phyloP scores from a whole-genome alignment of 495 filamentous ascomycete genomes.

The Aspergillus kassunensis region DNA sequence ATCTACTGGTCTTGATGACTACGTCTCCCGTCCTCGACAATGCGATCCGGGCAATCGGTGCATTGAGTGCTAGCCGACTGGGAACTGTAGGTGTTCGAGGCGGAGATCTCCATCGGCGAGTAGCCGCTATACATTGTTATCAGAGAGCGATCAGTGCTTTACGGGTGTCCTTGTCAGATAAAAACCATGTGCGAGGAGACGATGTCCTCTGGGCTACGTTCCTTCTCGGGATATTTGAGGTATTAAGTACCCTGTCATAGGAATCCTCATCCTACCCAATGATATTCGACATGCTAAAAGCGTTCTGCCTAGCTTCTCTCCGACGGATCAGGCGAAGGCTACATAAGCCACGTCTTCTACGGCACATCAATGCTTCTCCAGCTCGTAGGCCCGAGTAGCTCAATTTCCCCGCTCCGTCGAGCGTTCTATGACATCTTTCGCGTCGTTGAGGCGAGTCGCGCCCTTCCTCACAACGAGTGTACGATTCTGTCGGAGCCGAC shows the following conservation, averaged over 20 bases:
- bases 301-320: neutral
- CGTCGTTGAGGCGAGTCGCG: neutral
- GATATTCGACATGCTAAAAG: neutral
- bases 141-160: neutral
- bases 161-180: neutral
- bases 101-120: neutral
- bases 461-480: neutral
- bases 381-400: neutral
- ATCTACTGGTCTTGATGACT: neutral
- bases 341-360: neutral
- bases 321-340: neutral
- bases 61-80: neutral
- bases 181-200: neutral
- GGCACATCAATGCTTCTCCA: neutral
- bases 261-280: neutral
- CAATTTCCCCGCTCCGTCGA: neutral
- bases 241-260: neutral
- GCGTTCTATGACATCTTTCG: neutral
- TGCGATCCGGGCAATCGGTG: neutral
- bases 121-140: neutral
- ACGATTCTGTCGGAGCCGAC: neutral
- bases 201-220: neutral
- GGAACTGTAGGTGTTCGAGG: neutral
- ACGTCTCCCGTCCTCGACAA: neutral
- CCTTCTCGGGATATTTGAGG: neutral